Base-by-base conservation (phyloP, 768 basidiomycete species). In the Porphyrellus cyaneotinctus region DNA sequence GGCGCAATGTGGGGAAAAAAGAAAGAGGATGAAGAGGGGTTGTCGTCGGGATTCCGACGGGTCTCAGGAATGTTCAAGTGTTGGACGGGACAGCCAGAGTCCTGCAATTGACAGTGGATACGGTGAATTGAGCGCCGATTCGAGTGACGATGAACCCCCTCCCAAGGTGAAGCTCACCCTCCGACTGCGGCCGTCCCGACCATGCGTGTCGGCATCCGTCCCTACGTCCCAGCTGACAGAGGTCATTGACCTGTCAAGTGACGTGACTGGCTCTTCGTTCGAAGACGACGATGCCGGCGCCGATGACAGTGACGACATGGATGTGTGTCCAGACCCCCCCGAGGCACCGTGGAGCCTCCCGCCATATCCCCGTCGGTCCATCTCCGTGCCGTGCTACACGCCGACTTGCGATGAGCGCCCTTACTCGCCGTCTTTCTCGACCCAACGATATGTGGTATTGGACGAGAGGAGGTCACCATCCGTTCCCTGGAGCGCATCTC, bases 141-240 rank as follows among this genome's bases (percentile, higher is more conserved):
- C 68, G 23, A 67, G 67, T 26, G 73, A 74, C 38, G 65, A 67
- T 35, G 73, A 70, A 43, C 65, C 69, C 28, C 69, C 78, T 8
- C 80, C 81, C 20, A 88, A 88, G 63, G 80, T 87, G 62, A 88
- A 86, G 63, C 75, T 89, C 30, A 85, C 82, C 3, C 73, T 88
- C 24, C 79, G 84, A 33, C 78, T 88, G 38, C 80, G 80, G 51
- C 72, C 69, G 4, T 61, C 67, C 41, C 62, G 70, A 3, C 57
- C 72, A 1, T 59, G 70, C 42, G 58, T 58, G 46, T 46, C 51
- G n/a, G 51, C 41, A 7, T 35, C 52, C 17, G 47, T 47, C 50
- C 47, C 58, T 43, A 54, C 24, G 15, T 46, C 62, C 33, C 57
- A 23, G 5, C 38, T 59, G 9, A 63, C 59, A 30, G 69, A 70